These are phyloP conservation scores for Colletotrichum spinosum DNA, from an alignment of 2,329 filamentous ascomycete species.

Conservation along the genomic window DNA sequence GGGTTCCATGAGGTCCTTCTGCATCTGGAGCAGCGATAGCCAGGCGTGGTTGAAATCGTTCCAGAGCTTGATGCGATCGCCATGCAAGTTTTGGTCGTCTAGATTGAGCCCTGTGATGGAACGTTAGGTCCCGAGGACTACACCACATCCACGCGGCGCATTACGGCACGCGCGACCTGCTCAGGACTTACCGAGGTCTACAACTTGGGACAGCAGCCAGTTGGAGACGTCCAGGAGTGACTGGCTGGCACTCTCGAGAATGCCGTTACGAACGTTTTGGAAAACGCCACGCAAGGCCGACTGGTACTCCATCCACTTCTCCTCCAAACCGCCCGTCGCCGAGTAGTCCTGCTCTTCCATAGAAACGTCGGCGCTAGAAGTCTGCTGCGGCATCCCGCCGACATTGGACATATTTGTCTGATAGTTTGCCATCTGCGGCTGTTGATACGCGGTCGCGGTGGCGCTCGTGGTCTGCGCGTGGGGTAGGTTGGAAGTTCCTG, in stretches of 20 bases:
- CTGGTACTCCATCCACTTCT: conserved; percentile 76
- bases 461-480: conserved; percentile 60
- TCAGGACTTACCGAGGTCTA: conserved; percentile 63
- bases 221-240: conserved; percentile 64
- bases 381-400: conserved; percentile 56
- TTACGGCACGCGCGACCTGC: background rate
- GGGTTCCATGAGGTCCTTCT: conserved; percentile 79
- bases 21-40: conserved; percentile 84
- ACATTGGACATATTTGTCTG: conserved; percentile 59
- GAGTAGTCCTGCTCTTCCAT: conserved; percentile 71
- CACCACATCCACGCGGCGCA: background rate
- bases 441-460: conserved; percentile 73
- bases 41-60: conserved; percentile 94
- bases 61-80: conserved; percentile 87
- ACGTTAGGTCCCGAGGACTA: background rate
- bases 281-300: conserved; percentile 75
- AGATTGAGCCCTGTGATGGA: conserved; percentile 76
- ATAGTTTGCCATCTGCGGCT: conserved; percentile 66
- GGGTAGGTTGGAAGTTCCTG: conserved; percentile 67
- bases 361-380: conserved; percentile 55
- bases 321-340: conserved; percentile 68
- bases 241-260: conserved; percentile 62
- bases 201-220: conserved; percentile 67
- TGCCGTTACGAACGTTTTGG: conserved; percentile 71
- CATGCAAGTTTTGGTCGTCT: conserved; percentile 82